Base-by-base conservation (phyloP, 352 stramenopile species). In the Pythium sp. region DNA sequence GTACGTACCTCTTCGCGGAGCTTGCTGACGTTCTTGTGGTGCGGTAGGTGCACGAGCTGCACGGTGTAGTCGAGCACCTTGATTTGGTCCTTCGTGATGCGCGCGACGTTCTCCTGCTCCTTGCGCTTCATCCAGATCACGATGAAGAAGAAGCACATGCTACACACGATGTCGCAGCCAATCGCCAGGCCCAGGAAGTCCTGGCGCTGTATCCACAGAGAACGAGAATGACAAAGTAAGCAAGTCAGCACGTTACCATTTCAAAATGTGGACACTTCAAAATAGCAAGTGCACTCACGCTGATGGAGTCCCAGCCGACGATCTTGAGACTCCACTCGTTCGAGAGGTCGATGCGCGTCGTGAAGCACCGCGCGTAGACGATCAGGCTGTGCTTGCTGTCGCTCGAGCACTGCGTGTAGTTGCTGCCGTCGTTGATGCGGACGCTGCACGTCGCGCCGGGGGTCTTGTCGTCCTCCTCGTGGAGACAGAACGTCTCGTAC, bases 291-390 rank as follows among this genome's bases (percentile, higher is more conserved):
- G 15, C 41, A 47, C 43, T 51, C 43, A 90, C 87, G 22, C 78
- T 95, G 67, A 95, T 87, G 11, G 82, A 86, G 62, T 93, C 78
- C 84, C 86, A 92, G 43, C 87, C 87, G 58, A 93, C 84, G 59
- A 92, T 90, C 64, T 87, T 85, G 26, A 93, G 72, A 36, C 74
- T 91, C 84, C 85, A 91, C 26, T 84, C 79, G 55, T 77, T 77
- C 1, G 84, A 89, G 41, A 95, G 69, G 58, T 89, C 80, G 66
- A 95, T 84, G n/a, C 81, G 80, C 4, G 87, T 92, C 26, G 85
- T 90, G 64, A 92, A 92, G 65, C 87, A 95, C 1, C 80, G 75
- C 8, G 82, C 87, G 46, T 84, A 89, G 8, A 90, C 84, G 55
- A 95, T 88, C 12, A 93, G 71, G 1, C 83, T 86, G 28, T 79